Evolutionary conservation across 352 stramenopile species (phyloP).

Genomic region (Globisporangium lucens): DNA sequence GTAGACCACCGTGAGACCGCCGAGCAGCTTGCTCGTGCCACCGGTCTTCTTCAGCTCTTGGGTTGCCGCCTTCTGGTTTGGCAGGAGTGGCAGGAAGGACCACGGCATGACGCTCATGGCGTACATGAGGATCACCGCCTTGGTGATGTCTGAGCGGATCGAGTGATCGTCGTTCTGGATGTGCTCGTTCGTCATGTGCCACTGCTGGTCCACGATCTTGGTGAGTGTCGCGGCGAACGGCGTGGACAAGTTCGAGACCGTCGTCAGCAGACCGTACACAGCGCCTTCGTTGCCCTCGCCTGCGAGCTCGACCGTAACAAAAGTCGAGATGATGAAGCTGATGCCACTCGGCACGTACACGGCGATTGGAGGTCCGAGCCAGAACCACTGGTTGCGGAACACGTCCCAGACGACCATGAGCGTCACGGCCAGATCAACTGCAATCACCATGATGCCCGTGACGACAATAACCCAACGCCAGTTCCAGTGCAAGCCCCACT

Average conservation of each 20-base stretch:
- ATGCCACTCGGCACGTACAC: background rate
- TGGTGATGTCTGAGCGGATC: background rate
- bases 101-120: background rate
- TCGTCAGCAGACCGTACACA: background rate
- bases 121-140: background rate
- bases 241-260: background rate
- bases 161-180: background rate
- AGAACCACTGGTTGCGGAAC: background rate
- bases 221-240: background rate
- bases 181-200: background rate
- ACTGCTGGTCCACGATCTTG: background rate
- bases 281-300: background rate
- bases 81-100: background rate
- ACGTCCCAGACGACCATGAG: background rate
- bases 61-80: background rate
- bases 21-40: background rate
- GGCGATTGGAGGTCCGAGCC: background rate
- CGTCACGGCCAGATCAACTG: background rate
- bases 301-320: background rate
- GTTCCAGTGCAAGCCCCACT: background rate
- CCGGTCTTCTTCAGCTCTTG: background rate
- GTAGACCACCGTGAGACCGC: background rate
- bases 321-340: background rate
- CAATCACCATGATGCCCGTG: background rate
- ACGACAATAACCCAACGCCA: background rate